These are phyloP conservation scores for Hawksworthiomyces lignivorus DNA, from an alignment of 2,329 filamentous ascomycete genomes.

Conservation along the genomic window DNA sequence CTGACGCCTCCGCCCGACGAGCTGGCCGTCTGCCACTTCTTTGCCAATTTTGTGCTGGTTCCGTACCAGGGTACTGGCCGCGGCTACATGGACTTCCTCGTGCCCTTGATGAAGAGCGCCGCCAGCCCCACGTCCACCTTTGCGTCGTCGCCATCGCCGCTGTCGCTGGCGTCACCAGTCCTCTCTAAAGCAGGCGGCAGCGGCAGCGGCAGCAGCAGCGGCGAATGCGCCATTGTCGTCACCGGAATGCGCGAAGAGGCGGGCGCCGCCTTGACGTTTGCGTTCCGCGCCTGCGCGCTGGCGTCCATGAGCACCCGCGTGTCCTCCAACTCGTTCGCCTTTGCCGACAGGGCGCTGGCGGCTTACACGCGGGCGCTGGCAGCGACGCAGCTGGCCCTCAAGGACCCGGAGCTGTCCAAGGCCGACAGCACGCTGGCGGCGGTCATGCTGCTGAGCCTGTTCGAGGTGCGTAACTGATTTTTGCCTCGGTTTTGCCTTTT, in stretches of 20 bases:
- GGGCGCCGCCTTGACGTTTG: conserved; percentile 33
- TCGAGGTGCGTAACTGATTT: conserved; percentile 35
- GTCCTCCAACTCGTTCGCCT: conserved; percentile 24
- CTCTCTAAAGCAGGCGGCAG: no score
- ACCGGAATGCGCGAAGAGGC: no score
- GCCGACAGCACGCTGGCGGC: conserved; percentile 52
- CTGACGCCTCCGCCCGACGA: conserved; percentile 43
- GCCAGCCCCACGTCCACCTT: conserved; percentile 1
- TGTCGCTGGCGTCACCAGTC: neutral
- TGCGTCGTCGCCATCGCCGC: neutral
- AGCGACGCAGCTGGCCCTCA: conserved; percentile 44
- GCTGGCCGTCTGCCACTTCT: conserved; percentile 51
- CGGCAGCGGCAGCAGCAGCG: no score
- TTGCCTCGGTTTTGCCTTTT: conserved; percentile 5
- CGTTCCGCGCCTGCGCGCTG: conserved; percentile 53
- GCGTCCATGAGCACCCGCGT: conserved; percentile 49
- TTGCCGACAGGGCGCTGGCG: conserved; percentile 34
- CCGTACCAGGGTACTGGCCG: conserved; percentile 41
- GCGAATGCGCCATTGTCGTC: no score
- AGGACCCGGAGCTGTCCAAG: conserved; percentile 39
- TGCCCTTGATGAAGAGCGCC: conserved; percentile 45
- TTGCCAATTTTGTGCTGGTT: conserved; percentile 52
- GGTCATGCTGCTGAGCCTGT: conserved; percentile 52
- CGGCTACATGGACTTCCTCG: conserved; percentile 52
- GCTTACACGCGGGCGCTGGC: conserved; percentile 49